These are phyloP conservation scores for Lentinula detonsa DNA, from an alignment of 768 basidiomycete genomes.

Conservation along the genomic window DNA sequence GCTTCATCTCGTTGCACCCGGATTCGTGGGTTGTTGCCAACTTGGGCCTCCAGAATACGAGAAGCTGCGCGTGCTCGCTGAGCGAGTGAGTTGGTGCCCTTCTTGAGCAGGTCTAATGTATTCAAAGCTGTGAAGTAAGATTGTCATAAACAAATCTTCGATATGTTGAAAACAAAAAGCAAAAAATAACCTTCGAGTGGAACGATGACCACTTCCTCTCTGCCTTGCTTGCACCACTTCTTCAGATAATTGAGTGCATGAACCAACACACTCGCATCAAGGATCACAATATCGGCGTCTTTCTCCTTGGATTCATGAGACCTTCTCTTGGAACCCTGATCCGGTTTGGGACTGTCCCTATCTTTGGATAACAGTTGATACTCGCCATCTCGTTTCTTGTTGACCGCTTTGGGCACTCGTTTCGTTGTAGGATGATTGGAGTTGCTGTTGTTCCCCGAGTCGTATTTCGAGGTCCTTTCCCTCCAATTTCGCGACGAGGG, in stretches of 20 bases:
- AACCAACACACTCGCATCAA: conserved; percentile 79
- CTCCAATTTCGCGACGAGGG: conserved; percentile 45
- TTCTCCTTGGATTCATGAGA: conserved; percentile 31
- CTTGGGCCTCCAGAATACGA: conserved; percentile 82
- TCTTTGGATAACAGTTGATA: conserved; percentile 4
- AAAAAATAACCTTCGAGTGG: conserved; percentile 76
- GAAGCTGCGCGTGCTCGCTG: conserved; percentile 84
- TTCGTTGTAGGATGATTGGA: not conserved
- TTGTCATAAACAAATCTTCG: not conserved
- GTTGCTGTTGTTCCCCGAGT: not conserved
- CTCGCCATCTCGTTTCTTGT: conserved; percentile 1
- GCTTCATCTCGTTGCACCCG: conserved; percentile 79
- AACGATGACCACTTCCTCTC: conserved; percentile 73
- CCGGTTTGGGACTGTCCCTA: conserved; percentile 10
- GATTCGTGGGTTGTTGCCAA: conserved; percentile 77
- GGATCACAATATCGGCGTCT: conserved; percentile 70
- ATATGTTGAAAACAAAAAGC: not conserved
- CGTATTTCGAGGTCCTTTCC: not conserved
- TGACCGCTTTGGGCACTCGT: conserved; percentile 13
- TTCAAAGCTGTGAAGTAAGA: conserved; percentile 58
- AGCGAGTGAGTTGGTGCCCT: conserved; percentile 73
- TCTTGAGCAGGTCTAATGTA: conserved; percentile 89
- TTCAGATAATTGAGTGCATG: conserved; percentile 75
- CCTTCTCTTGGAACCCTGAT: conserved; percentile 18
- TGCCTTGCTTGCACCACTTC: conserved; percentile 73